Conservation (phyloP, 768 basidiomycete genomes). For the Russula virescens region DNA sequence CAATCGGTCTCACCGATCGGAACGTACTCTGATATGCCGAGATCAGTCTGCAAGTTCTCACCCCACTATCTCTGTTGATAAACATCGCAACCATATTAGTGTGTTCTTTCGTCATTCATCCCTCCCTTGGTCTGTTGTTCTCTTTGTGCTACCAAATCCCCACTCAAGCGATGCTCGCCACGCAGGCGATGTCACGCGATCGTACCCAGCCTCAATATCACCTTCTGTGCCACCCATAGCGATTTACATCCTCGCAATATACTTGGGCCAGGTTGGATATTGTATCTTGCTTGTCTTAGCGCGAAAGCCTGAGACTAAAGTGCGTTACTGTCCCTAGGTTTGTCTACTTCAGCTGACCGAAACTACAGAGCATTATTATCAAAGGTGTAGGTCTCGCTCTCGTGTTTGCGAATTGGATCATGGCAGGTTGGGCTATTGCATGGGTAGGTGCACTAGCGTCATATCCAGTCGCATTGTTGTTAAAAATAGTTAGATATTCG, state of each 20-base stretch:
- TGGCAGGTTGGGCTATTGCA: slow-evolving; percentile 74
- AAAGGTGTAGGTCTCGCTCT: slow-evolving; percentile 78
- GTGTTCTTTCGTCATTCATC: slow-evolving; percentile 61
- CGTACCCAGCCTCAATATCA: slow-evolving; percentile 65
- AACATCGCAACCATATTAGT: slow-evolving; percentile 68
- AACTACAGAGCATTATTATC: slow-evolving; percentile 52
- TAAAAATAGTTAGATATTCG: slow-evolving; percentile 47
- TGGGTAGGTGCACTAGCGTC: slow-evolving; percentile 44
- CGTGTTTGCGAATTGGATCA: slow-evolving; percentile 71
- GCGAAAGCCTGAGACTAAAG: slow-evolving; percentile 76
- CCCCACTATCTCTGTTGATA: slow-evolving; percentile 77
- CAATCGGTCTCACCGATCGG: neutral
- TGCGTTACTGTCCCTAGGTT: slow-evolving; percentile 26
- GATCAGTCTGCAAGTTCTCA: slow-evolving; percentile 72
- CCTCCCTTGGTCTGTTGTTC: slow-evolving; percentile 46
- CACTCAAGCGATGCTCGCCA: neutral
- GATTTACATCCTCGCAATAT: slow-evolving; percentile 56
- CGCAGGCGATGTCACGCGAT: slow-evolving; percentile 44
- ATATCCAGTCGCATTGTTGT: neutral
- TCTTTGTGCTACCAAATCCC: neutral
- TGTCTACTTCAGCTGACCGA: slow-evolving; percentile 7
- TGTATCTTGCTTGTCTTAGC: slow-evolving; percentile 72
- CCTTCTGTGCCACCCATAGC: slow-evolving; percentile 55
- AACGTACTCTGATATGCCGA: neutral
- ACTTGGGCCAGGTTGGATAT: slow-evolving; percentile 70